Base-by-base conservation (phyloP, 2,329 filamentous ascomycete genomes). In the Didymella exigua region DNA sequence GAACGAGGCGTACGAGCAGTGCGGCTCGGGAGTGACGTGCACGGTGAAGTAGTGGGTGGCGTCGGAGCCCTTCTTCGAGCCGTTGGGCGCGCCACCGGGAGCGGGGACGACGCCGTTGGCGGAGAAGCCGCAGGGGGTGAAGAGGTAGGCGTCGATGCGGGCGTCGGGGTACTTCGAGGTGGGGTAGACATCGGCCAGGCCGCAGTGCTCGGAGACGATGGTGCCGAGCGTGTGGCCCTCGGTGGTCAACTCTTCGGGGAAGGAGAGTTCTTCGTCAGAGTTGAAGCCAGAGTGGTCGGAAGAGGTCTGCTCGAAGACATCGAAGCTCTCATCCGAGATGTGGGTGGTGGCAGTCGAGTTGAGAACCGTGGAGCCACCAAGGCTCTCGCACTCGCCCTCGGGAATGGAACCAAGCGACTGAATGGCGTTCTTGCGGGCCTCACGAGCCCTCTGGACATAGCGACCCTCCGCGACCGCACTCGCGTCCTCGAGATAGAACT, bases 1-100 rank as follows among this genome's bases (percentile, higher is more conserved):
- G 72, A 99, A 99, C 2, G 92, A 97, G 30, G 95, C 95, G 75
- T 96, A 99, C 5, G 93, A 97, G 81, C 93, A 99, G 69, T 96
- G 87, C 13, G 93, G 91, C 81, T 99, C 95, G 0, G 95, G 95
- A 0, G 95, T 99, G 63, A 99, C 95, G 72, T 99, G 95, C 21
- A 99, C 95, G 1, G 93, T 99, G 78, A 97, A 99, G 79, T 99
- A 99, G 78, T 98, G 92, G 0, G 72, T 75, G 11, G 70, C 68
- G 41, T 74, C 70, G 7, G 71, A 75, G 36, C 70, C 68, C 36
- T 72, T 73, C 56, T 77, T 80, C 29, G 78, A 71, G 19, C 70
- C 71, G 31, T 74, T 75, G 56, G 81, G 79, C 13, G 84, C 73
- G 29, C 69, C 70, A 18, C 69, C 79, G 0, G 90, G 87, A 43